Evolutionary conservation across 306 rosid genomes (phyloP), one percentile per base, ranked within the genome.

Genomic region (Vigna mungo): DNA sequence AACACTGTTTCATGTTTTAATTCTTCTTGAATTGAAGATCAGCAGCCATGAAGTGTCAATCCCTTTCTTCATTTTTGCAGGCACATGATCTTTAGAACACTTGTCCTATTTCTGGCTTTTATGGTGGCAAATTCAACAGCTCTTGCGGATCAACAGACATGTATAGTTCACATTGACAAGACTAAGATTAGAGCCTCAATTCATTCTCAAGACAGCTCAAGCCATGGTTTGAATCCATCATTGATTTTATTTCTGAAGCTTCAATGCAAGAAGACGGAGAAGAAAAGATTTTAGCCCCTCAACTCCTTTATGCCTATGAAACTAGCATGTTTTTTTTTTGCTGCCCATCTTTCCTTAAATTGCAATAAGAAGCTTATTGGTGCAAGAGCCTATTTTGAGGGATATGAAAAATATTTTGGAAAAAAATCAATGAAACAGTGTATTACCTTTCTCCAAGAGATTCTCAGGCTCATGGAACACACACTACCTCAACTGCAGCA

Each of bases 81-180:
- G 70, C 23, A 58, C 78, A 84, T 91, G 91, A 41, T 79, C 7
- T 75, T 68, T 23, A 77, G 85, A 76, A 60, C 70, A 53, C 49
- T 69, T 92, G 51, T 48, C 69, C 21, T 92, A 68, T 48, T 86
- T 46, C 15, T 88, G 18, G 79, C 79, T 20, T 52, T 80, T 21
- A 53, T 86, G 86, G 78, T 78, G 74, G 63, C 82, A 78, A 71
- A 76, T 65, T 79, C 87, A 82, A 60, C 6, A 2, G 89, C 93
- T 82, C 20, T 65, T 1, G 7, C 34, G 71, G 82, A 70, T 37
- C 75, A 81, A 23, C 83, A 88, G 48, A 85, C 91, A 2, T 91
- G 82, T 83, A 89, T 91, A 69, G 71, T 92, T 43, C 90, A 92
- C 82, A 86, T 89, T 86, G 95, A 92, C 87, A 77, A 77, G 76